Evolutionary conservation across 2,329 filamentous ascomycete species (phyloP).

Genomic region (Fusarium mexicanum): DNA sequence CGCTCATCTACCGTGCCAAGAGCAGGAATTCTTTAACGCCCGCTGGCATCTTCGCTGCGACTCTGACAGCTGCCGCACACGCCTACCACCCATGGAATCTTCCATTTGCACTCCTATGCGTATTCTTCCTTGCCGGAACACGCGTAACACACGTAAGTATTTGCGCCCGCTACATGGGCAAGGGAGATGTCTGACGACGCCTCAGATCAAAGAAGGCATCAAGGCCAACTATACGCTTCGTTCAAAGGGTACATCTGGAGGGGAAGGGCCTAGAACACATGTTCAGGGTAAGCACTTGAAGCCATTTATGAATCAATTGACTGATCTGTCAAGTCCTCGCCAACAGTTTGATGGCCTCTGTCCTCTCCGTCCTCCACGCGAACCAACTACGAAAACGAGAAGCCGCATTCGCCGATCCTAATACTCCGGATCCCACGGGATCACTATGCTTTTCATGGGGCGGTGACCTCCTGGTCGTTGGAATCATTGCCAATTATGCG

Average conservation of each 20-base stretch:
- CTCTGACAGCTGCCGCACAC: slow-evolving; percentile 79
- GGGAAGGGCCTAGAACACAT: slow-evolving; percentile 84
- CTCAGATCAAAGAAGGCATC: slow-evolving; percentile 82
- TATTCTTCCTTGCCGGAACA: slow-evolving; percentile 90
- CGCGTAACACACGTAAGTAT: slow-evolving; percentile 77
- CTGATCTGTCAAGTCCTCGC: slow-evolving; percentile 69
- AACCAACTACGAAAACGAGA: slow-evolving; percentile 65
- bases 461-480: slow-evolving; percentile 70
- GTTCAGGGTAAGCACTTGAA: slow-evolving; percentile 69
- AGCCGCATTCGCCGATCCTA: slow-evolving; percentile 50
- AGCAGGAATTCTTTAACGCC: slow-evolving; percentile 82
- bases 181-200: slow-evolving; percentile 21
- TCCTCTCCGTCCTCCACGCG: slow-evolving; percentile 68
- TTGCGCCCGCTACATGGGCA: not conserved
- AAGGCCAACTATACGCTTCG: slow-evolving; percentile 85
- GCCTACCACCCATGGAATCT: slow-evolving; percentile 92
- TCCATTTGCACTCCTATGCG: slow-evolving; percentile 83
- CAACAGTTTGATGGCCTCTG: slow-evolving; percentile 82
- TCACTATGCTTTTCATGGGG: slow-evolving; percentile 68
- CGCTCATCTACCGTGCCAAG: slow-evolving; percentile 73
- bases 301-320: not conserved
- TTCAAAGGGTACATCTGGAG: slow-evolving; percentile 75
- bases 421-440: slow-evolving; percentile 47
- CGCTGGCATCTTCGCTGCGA: slow-evolving; percentile 76
- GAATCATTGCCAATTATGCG: slow-evolving; percentile 85